Percentiles rank a stretch among this genome's conserved stretches.
phyloP scores from a whole-genome alignment of 2,329 filamentous ascomycete genomes.

The Emmonsia crescens region DNA sequence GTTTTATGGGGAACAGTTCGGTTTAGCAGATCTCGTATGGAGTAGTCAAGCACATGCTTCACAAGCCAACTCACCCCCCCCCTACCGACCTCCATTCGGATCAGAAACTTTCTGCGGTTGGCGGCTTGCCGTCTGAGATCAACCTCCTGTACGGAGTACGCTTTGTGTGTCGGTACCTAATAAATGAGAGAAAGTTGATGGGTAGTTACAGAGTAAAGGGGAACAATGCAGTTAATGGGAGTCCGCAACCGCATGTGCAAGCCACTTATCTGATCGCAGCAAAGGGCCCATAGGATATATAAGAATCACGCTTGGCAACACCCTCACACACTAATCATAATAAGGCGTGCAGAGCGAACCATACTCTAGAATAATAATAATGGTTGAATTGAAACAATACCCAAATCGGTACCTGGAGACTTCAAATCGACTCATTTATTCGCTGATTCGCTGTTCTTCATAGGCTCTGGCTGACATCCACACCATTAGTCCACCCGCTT shows the following conservation, averaged over 20 bases:
- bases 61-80: not conserved
- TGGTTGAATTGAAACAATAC: not conserved
- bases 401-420: not conserved
- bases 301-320: not conserved
- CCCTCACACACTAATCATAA: not conserved
- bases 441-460: not conserved
- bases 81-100: not conserved
- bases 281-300: not conserved
- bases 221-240: no score
- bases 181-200: not conserved
- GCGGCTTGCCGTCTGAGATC: not conserved
- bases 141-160: not conserved
- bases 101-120: not conserved
- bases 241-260: not conserved
- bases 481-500: not conserved
- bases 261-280: not conserved
- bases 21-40: not conserved
- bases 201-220: no score
- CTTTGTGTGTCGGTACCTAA: not conserved
- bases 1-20: not conserved
- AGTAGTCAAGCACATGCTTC: not conserved
- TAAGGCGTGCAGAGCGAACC: not conserved
- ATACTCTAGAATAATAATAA: not conserved
- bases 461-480: not conserved
- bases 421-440: no score